phyloP scores from a whole-genome alignment of 208 protist species.

The Wallacemonas sp. region DNA sequence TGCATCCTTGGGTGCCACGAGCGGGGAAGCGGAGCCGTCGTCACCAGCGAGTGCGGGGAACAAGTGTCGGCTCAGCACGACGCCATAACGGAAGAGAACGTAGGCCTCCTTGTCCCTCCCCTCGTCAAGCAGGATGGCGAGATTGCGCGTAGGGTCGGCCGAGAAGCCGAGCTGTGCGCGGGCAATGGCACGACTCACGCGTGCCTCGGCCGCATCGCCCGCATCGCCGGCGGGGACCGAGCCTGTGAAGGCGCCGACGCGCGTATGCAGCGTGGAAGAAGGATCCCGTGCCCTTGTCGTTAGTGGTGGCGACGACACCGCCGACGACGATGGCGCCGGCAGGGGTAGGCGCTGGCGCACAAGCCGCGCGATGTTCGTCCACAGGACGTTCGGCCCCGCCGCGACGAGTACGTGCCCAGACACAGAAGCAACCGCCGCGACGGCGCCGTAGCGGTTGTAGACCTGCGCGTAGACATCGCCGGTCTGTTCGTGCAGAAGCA shows the following conservation, averaged over 20 bases:
- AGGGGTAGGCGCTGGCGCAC: not conserved
- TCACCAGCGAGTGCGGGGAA: conserved; percentile 6
- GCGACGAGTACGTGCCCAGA: conserved; percentile 18
- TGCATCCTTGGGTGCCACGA: not conserved
- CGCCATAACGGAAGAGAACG: conserved; percentile 61
- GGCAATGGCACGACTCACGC: not conserved
- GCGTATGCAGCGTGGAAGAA: not conserved
- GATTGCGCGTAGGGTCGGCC: conserved; percentile 25
- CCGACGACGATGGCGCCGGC: not conserved
- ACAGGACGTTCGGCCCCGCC: conserved; percentile 58
- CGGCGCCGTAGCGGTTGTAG: conserved; percentile 36
- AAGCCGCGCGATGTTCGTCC: not conserved
- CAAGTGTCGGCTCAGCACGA: conserved; percentile 32
- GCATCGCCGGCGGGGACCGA: not conserved
- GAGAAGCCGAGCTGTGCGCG: conserved; percentile 49
- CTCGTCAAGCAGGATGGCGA: conserved; percentile 52
- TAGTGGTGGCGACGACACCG: not conserved
- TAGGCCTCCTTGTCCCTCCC: conserved; percentile 66
- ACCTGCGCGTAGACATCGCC: conserved; percentile 71
- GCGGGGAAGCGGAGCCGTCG: not conserved
- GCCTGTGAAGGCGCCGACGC: not conserved
- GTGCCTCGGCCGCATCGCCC: not conserved
- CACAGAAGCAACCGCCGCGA: conserved; percentile 5
- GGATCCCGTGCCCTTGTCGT: too few species aligned
- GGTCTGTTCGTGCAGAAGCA: conserved; percentile 51